Conservation (phyloP, 75 land plant species). For the Azolla pinnata region DNA sequence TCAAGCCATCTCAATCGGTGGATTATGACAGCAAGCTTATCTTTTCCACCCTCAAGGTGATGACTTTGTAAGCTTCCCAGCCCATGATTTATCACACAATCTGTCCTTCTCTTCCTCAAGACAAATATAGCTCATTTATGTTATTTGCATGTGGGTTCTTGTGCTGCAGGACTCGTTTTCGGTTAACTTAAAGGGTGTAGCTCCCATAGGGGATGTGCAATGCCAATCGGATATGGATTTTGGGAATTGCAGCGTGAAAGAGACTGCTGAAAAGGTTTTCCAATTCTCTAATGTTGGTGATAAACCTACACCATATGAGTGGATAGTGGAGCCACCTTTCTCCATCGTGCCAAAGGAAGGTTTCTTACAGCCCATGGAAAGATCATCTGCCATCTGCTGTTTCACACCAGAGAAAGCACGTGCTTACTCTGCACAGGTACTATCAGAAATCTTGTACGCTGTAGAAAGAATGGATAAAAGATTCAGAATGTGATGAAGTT, state of each 20-base stretch:
- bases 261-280: slow-evolving; percentile 13
- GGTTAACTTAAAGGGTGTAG: slow-evolving; percentile 20
- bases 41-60: slow-evolving; percentile 24
- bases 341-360: slow-evolving; percentile 19
- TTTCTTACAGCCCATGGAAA: slow-evolving; percentile 13
- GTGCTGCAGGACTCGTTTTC: slow-evolving; percentile 19
- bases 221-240: slow-evolving; percentile 12
- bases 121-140: too few relatives aligned
- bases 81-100: background rate
- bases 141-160: too few relatives aligned
- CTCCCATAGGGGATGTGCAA: slow-evolving; percentile 12
- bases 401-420: slow-evolving; percentile 30
- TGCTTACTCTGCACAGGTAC: slow-evolving; percentile 21
- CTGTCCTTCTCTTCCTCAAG: too few relatives aligned
- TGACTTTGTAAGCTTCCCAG: background rate
- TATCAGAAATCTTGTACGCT: background rate
- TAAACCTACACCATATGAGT: slow-evolving; percentile 11
- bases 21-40: slow-evolving; percentile 13
- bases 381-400: slow-evolving; percentile 9
- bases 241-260: slow-evolving; percentile 28
- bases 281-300: slow-evolving; percentile 21
- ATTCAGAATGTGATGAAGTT: too few relatives aligned
- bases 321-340: slow-evolving; percentile 22
- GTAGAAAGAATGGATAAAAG: background rate
- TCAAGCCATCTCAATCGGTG: slow-evolving; percentile 17